Evolutionary conservation across 805 yeast species (phyloP), one percentile per base, ranked within the genome.

Genomic region (Starmera caribaea): DNA sequence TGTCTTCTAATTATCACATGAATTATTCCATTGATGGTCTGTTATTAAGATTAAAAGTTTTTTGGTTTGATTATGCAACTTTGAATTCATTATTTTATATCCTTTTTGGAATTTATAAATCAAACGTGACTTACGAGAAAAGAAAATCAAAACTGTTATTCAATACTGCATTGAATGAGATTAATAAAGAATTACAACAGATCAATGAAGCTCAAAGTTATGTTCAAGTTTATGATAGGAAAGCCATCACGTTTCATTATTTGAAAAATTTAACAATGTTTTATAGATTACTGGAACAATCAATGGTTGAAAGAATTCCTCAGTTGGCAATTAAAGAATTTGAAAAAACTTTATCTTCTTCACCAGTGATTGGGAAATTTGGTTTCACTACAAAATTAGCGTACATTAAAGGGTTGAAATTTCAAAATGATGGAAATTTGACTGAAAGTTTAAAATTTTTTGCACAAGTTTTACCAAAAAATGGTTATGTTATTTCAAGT

Each of bases 81-180:
- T n/a, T 47, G 11, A 43, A 40, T 16, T 15, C 31, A 7, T 8
- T 42, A 3, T 43, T 48, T 16, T 26, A 37, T 9, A 15, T 48
- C 7, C 4, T 42, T 5, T 43, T 39, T 40, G 53, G 49, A 0
- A 30, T 46, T 1, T 35, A 45, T 8, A 37, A 31, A 0, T 17
- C 49, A 17, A 43, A 48, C 16, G 21, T 42, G 1, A 44, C 55
- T 6, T 50, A 42, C 40, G 53, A 50, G 15, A 47, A 46, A 15
- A 44, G 57, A 36, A 51, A 44, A 30, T 46, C 56, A 2, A 15
- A 31, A 13, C 24, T 11, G 2, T 35, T 44, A 13, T 38, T 41
- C 3, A 27, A 34, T 2, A 36, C 41, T 16, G 36, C 41, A 15
- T 14, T 30, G 1, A 26, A n/a, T 7, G 21, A 36, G 9, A 39